Percentiles rank a stretch among this genome's conserved stretches.
Conservation (phyloP, 257 asterid genomes). For the Scutellaria galericulata region DNA sequence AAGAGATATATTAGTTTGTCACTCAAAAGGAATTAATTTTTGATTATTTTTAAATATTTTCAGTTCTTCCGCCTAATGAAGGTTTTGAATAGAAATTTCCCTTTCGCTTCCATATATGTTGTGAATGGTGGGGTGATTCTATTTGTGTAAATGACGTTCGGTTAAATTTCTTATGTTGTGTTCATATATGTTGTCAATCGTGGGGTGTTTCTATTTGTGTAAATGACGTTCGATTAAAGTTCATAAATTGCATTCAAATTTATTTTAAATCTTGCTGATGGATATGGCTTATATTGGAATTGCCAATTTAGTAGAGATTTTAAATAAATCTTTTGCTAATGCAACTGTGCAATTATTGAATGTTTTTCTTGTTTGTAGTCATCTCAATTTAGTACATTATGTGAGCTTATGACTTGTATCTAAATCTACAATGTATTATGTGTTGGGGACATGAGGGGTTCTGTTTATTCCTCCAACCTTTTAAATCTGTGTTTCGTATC, state of each 20-base stretch:
- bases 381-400: constrained; percentile 13
- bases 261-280: not conserved
- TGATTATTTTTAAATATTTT: not conserved
- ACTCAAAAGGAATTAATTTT: not conserved
- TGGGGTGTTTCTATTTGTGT: not conserved
- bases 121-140: not conserved
- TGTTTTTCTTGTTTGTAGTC: not conserved
- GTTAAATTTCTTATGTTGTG: not conserved
- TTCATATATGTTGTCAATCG: too few relatives aligned
- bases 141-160: not conserved
- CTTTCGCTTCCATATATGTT: constrained; percentile 17
- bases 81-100: not conserved
- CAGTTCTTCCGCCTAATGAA: not conserved
- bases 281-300: constrained; percentile 15
- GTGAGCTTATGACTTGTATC: not conserved
- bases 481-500: constrained; percentile 15
- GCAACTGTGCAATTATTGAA: not conserved
- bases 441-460: not conserved
- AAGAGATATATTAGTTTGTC: not conserved
- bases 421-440: not conserved
- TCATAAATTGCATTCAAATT: not conserved
- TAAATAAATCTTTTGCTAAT: not conserved
- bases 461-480: not conserved
- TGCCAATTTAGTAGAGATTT: constrained; percentile 4
- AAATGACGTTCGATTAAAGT: not conserved